phyloP scores from a whole-genome alignment of 139 green algal genomes.

The Edaphochlamys debaryana region DNA sequence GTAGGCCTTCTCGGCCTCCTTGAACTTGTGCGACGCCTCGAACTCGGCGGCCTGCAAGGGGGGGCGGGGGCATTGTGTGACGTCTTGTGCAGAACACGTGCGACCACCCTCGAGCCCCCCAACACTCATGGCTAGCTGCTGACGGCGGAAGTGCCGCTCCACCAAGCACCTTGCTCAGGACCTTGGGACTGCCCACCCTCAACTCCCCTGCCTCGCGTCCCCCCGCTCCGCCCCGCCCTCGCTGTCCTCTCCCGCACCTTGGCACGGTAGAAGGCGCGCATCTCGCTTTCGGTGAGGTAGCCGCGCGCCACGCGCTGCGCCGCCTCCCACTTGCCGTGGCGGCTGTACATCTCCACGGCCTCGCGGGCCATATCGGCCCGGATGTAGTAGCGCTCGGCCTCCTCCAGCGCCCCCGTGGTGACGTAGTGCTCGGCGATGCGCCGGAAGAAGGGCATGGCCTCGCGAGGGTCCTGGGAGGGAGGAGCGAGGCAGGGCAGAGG shows the following conservation, averaged over 20 bases:
- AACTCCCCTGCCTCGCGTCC: too few relatives aligned
- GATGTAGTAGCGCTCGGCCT: slow-evolving; percentile 83
- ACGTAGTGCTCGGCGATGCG: slow-evolving; percentile 73
- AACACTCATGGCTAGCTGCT: too few relatives aligned
- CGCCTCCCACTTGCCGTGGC: slow-evolving; percentile 76
- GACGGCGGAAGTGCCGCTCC: too few relatives aligned
- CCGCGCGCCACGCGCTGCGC: slow-evolving; percentile 81
- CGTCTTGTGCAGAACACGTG: too few relatives aligned
- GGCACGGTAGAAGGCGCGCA: slow-evolving; percentile 58
- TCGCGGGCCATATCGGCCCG: slow-evolving; percentile 61
- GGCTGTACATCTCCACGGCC: slow-evolving; percentile 86
- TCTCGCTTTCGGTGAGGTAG: slow-evolving; percentile 78
- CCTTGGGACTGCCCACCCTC: too few relatives aligned
- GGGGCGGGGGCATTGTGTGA: slow-evolving; percentile 19
- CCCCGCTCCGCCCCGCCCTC: too few relatives aligned
- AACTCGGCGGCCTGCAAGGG: slow-evolving; percentile 71
- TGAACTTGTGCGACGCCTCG: slow-evolving; percentile 66
- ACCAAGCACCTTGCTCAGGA: too few relatives aligned
- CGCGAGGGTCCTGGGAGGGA: slow-evolving; percentile 47
- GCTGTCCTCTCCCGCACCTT: neutral
- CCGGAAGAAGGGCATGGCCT: slow-evolving; percentile 72
- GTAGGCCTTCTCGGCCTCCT: slow-evolving; percentile 84
- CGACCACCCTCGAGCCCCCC: too few relatives aligned
- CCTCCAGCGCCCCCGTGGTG: slow-evolving; percentile 61
- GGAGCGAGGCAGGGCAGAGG: neutral